Evolutionary conservation across 2,329 filamentous ascomycete species (phyloP), one percentile per base, ranked within the genome.

Genomic region (Trichoderma koningiopsis): DNA sequence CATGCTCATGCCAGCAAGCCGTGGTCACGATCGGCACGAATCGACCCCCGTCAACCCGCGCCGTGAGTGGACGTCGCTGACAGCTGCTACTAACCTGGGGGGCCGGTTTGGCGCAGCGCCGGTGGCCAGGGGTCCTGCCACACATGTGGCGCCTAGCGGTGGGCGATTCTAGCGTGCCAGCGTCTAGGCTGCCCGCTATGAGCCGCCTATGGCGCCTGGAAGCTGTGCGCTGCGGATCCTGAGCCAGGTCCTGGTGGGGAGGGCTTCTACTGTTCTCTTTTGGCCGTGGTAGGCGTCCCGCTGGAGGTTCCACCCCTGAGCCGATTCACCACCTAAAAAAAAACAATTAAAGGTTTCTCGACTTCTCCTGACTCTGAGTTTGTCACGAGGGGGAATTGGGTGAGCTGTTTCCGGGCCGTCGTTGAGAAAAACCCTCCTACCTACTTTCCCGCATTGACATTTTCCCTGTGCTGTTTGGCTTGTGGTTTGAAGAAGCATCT

Each of bases 51-150:
- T 56, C 29, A 35, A 58, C 63, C 47, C 63, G 37, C 63, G 33
- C 37, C 53, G 27, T 22, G 53, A 66, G 49, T 57, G 62, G 62
- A 65, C 52, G 49, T 56, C 61, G 67, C 67, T 63, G 67, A 71
- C 70, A 73, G 71, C 75, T 75, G 40, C 40, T n/a, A 37, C 53
- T 75, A 76, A 77, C 77, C 75, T 76, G 74, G 75, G 73, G 72
- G 71, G 66, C 35, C 40, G 55, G 63, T 14, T 69, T 68, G 49
- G 65, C 65, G 65, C 65, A n/a, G 43, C 66, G 33, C 57, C 35
- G 52, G 35, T 27, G 31, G 58, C 61, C 66, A 68, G 61, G 65
- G 65, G 66, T 58, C 11, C 24, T 4, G 49, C 24, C 47, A 55
- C 60, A 55, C 24, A 55, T 27, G 27, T 14, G n/a, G 24, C 52